Evolutionary conservation across 2,329 filamentous ascomycete genomes (phyloP).

Genomic region (Zasmidium citrigriseum): DNA sequence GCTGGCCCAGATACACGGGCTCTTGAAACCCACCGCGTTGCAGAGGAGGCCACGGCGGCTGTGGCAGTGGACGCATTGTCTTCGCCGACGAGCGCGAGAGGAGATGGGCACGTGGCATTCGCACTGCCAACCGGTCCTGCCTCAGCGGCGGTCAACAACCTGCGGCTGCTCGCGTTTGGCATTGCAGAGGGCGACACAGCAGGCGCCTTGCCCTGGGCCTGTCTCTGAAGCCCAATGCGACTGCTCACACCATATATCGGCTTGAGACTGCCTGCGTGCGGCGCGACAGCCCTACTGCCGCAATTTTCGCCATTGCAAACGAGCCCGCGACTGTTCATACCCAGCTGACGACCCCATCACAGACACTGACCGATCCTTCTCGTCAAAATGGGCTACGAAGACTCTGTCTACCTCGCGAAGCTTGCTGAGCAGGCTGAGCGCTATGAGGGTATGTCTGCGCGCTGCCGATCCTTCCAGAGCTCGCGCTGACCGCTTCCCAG

Average conservation of each 20-base stretch:
- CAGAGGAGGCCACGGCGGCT: neutral
- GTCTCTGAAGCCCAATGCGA: neutral
- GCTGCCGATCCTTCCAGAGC: constrained; percentile 2
- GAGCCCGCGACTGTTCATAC: neutral
- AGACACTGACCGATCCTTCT: constrained; percentile 13
- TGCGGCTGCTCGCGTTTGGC: neutral
- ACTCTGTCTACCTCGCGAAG: constrained; percentile 99
- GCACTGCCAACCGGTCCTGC: neutral
- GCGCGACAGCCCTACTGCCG: neutral
- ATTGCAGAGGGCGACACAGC: neutral
- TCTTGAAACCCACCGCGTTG: neutral
- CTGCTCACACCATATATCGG: neutral
- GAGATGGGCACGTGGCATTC: neutral
- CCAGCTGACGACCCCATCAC: constrained; percentile 6
- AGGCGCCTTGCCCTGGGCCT: neutral
- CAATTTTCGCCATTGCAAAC: neutral
- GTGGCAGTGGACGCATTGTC: neutral
- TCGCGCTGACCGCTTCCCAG: constrained; percentile 56
- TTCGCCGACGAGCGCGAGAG: neutral
- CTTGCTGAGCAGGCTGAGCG: constrained; percentile 99
- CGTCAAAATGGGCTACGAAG: constrained; percentile 89
- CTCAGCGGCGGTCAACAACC: neutral
- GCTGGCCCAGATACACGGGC: neutral
- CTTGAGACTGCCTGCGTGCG: neutral
- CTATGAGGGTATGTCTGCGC: constrained; percentile 76